phyloP scores from a whole-genome alignment of 345 rosid species.

The Populus pruinosa region DNA sequence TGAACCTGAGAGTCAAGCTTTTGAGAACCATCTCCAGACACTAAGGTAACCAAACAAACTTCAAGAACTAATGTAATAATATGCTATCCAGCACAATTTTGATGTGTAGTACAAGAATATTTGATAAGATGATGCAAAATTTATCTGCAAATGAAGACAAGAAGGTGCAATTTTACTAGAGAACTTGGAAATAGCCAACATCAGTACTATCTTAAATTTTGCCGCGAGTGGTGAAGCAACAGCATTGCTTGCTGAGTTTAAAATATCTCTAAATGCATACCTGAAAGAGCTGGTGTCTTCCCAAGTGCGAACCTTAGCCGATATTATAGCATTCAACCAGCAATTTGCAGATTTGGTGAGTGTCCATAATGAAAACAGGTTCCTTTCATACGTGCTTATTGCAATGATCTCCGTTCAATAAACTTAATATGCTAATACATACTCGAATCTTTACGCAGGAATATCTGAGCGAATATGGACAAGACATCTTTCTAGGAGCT shows the following conservation, averaged over 20 bases:
- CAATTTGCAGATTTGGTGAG: constrained; percentile 41
- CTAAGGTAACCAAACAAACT: constrained; percentile 33
- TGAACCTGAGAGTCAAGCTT: constrained; percentile 8
- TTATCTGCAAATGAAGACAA: constrained; percentile 28
- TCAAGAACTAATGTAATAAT: background rate
- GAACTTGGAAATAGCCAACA: constrained; percentile 39
- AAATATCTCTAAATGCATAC: constrained; percentile 45
- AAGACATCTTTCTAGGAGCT: constrained; percentile 39
- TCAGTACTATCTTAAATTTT: constrained; percentile 10
- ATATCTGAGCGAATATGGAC: constrained; percentile 42
- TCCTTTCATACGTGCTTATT: too few species aligned
- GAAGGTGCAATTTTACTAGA: constrained; percentile 49
- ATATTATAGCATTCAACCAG: constrained; percentile 51
- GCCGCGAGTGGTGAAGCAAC: constrained; percentile 34
- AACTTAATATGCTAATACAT: too few species aligned
- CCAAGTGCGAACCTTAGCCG: constrained; percentile 55
- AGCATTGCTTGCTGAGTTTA: constrained; percentile 52
- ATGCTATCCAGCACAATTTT: too few species aligned
- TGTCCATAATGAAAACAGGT: background rate
- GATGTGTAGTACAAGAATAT: too few species aligned
- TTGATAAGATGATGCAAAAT: background rate
- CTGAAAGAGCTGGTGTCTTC: constrained; percentile 41
- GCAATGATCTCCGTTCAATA: too few species aligned
- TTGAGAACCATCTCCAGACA: constrained; percentile 40
- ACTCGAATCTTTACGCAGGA: constrained; percentile 35